Base-by-base conservation (phyloP, 202 grass and related monocot genomes). In the Brachypodium distachyon region DNA sequence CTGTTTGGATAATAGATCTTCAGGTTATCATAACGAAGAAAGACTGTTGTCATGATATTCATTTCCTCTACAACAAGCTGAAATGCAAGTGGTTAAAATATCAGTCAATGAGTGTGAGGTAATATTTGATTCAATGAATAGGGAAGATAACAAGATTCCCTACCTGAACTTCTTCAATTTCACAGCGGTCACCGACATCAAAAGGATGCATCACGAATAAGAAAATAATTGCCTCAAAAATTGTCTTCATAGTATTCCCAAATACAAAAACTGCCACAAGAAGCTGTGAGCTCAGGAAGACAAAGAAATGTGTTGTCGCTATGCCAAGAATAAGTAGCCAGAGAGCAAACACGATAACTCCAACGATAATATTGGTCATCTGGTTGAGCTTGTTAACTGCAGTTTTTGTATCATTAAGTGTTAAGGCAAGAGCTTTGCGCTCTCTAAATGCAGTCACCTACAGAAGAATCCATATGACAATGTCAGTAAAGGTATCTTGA, bases 361-460 rank as follows among this genome's bases (percentile, higher is more conserved):
- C 83, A 25, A 93, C 86, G 13, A 93, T 42, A 26, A 85, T 27
- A 36, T 90, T 97, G n/a, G 67, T 76, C 81, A 97, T 87, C 65
- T 90, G 90, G 82, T 87, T 83, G 32, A 97, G 91, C 47, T 97
- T 93, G 71, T 93, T 91, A 9, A 97, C 86, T 55, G 90, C 94
- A 39, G 90, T 97, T 81, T 93, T 93, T 44, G 94, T 97, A 40
- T 97, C 94, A 14, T 97, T 93, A 50, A 97, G 84, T 63, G 94
- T 93, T 55, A 91, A 68, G 17, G 88, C 84, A 65, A 97, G 88
- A 44, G 86, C 88, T 76, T 91, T 97, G 18, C 91, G 90, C 38
- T 97, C 91, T 74, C 79, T 90, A 54, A 89, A 96, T 58, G 87
- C 87, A 66, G 83, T 92, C 59, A 96, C 86, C 92, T 96, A 83